Conservation (phyloP, 73 alveolate genomes). For the Paramecium sonneborni region DNA sequence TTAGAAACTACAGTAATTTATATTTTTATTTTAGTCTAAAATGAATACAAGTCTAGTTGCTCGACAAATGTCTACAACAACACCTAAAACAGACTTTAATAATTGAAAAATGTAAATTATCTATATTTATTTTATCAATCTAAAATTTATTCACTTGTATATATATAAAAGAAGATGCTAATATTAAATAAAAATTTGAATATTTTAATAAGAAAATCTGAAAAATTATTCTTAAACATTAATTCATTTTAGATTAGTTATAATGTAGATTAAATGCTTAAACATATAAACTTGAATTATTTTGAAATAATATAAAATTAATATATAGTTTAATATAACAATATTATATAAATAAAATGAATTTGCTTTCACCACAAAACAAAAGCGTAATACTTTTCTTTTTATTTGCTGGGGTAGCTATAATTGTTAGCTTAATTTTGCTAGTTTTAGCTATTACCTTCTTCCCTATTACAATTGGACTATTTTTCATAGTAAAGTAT, state of each 20-base stretch:
- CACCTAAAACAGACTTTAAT: slow-evolving; percentile 31
- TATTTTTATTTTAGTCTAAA: neutral
- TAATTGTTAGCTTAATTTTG: neutral
- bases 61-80: neutral
- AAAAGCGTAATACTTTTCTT: neutral
- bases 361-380: slow-evolving; percentile 12
- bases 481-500: neutral
- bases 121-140: neutral
- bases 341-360: neutral
- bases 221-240: too few species aligned
- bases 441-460: neutral
- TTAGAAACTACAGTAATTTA: slow-evolving; percentile 20
- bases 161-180: too few species aligned
- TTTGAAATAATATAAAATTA: too few species aligned
- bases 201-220: too few species aligned
- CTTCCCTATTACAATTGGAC: slow-evolving; percentile 6
- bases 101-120: neutral
- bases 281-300: too few species aligned
- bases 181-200: too few species aligned
- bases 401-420: neutral
- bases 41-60: neutral
- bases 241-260: too few species aligned
- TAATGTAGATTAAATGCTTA: too few species aligned
- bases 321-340: neutral
- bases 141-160: neutral